A percentile compares a stretch with the other conserved stretches of the same genome.
These are phyloP conservation scores for Coemansia sp. DNA, from an alignment of 192 early-diverging fungal genomes.

Conservation along the genomic window DNA sequence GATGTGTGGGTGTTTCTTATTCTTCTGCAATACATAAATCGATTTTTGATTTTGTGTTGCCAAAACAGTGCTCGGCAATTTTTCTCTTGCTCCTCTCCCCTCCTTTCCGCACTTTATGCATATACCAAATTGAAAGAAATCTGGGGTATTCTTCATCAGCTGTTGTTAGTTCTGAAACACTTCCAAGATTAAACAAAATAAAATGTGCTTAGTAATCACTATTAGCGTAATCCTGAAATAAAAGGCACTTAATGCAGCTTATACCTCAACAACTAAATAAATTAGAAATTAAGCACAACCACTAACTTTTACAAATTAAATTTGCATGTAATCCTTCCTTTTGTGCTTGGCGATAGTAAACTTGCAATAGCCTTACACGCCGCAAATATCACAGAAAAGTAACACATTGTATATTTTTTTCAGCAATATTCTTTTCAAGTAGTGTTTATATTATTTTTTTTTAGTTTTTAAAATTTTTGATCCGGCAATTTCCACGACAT, in stretches of 20 bases:
- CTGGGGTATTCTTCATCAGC: neutral
- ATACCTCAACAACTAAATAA: neutral
- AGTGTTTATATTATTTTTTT: neutral
- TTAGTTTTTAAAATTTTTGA: slow-evolving; percentile 1
- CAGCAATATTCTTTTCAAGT: neutral
- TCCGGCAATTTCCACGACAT: slow-evolving; percentile 45
- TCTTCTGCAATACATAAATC: neutral
- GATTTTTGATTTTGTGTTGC: neutral
- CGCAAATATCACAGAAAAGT: no score
- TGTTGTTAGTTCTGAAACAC: neutral
- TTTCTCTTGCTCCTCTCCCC: neutral
- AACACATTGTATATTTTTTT: no score
- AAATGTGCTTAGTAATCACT: neutral
- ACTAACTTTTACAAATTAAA: neutral
- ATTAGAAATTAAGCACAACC: neutral
- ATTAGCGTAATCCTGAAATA: neutral
- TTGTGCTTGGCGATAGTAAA: neutral
- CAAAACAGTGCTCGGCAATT: neutral
- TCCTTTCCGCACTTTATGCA: neutral
- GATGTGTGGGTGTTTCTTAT: neutral
- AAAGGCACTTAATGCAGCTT: neutral
- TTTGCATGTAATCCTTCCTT: neutral
- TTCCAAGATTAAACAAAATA: neutral
- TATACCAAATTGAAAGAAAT: no score
- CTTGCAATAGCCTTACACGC: no score